Base-by-base conservation (phyloP, 495 filamentous ascomycete species). In the Podospora comata region DNA sequence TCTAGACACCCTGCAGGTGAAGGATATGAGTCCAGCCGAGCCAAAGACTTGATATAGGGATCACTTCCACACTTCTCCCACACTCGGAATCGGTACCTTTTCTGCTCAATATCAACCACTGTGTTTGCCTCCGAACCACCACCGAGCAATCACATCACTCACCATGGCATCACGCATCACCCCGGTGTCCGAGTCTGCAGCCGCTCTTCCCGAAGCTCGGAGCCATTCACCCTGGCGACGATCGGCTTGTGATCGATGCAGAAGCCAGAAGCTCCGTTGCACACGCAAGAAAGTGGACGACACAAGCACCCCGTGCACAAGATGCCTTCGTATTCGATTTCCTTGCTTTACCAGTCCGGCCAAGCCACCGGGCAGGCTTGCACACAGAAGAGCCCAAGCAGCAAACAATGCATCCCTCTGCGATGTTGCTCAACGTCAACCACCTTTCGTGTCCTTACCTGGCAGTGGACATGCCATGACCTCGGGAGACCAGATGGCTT, bases 211-310 rank as follows among this genome's bases (percentile, higher is more conserved):
- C 61, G 61, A 63, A 63, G 61, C 61, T 63, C 61, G 61, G 61
- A 63, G 61, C 32, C 61, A 63, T 48, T 63, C 61, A 7, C 61
- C 61, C 18, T 63, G 61, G 61, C 27, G 30, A 23, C 61, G 61
- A 63, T 63, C 61, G 4, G 61, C 61, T 13, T 63, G 61, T 48
- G 61, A 63, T 48, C 61, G 61, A 34, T 63, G 61, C 32, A 30
- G 61, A 39, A 63, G 61, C 32, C 61, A 63, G 61, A 63, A 63
- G 61, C 61, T 63, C 32, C 61, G 61, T 7, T 63, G 61, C 16
- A 63, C 61, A 28, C 61, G 61, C 61, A 63, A 63, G 61, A 63
- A 63, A 18, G 61, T 53, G 30, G 61, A 63, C 3, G 61, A 63
- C 32, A 63, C 61, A 7, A 63, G 30, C 61, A 63, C 61, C 9